Evolutionary conservation across 768 basidiomycete species (phyloP).

Genomic region (Mycena filopes): DNA sequence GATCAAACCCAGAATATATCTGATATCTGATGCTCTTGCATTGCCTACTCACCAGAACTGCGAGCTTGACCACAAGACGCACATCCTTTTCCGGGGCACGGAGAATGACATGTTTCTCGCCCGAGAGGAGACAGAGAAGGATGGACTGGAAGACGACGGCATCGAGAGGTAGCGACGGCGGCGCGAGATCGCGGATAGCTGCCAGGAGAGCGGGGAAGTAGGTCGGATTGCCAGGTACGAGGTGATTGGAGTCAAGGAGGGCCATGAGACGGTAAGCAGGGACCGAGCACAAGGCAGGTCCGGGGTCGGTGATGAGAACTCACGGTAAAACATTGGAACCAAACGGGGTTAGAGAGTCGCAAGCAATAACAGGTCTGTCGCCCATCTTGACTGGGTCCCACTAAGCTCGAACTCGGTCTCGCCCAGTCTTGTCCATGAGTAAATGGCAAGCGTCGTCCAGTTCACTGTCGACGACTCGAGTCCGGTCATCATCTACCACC

Average conservation of each 20-base stretch:
- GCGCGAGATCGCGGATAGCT: conserved; percentile 53
- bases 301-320: not conserved
- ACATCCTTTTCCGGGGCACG: conserved; percentile 75
- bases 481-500: conserved; percentile 68
- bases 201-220: conserved; percentile 64
- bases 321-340: not conserved
- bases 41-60: conserved; percentile 69
- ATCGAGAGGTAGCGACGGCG: conserved; percentile 63
- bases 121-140: conserved; percentile 71
- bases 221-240: conserved; percentile 53
- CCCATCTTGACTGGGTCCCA: conserved; percentile 5
- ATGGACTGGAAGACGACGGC: conserved; percentile 72
- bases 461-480: conserved; percentile 75
- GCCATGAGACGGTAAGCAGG: no score
- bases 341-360: conserved; percentile 1
- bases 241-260: conserved; percentile 34
- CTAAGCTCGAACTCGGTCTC: not conserved
- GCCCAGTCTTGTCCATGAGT: conserved; percentile 27
- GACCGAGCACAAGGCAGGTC: no score
- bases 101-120: conserved; percentile 71
- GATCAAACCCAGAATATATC: not conserved
- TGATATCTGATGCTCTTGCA: conserved; percentile 37
- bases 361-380: not conserved
- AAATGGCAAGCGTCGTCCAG: conserved; percentile 48
- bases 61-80: conserved; percentile 64